Percentiles rank a stretch among this genome's conserved stretches.
These are phyloP conservation scores for Aspergillus sclerotiicarbonarius DNA, from an alignment of 495 filamentous ascomycete genomes.

Conservation along the genomic window DNA sequence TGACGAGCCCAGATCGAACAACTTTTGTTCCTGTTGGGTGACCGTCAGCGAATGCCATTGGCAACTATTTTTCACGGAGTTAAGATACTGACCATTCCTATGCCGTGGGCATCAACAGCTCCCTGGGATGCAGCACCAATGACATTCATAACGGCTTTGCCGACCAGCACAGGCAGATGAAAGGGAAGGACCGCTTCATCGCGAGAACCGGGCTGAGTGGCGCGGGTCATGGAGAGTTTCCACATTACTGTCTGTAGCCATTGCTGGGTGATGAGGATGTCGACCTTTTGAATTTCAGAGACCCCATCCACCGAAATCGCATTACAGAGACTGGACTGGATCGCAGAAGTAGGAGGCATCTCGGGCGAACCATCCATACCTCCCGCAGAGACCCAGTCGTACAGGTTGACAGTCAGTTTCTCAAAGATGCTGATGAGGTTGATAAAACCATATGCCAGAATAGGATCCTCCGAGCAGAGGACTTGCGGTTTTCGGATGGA, in stretches of 20 bases:
- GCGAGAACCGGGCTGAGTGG: constrained; percentile 44
- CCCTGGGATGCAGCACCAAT: constrained; percentile 51
- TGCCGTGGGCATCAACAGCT: constrained; percentile 59
- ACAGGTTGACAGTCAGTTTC: constrained; percentile 41
- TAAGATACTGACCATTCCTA: constrained; percentile 54
- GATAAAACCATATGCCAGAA: constrained; percentile 50
- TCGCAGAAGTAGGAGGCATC: constrained; percentile 35
- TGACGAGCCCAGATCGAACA: constrained; percentile 39
- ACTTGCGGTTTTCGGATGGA: constrained; percentile 47
- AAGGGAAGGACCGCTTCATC: constrained; percentile 53
- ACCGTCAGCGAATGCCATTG: neutral
- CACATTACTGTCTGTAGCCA: constrained; percentile 63
- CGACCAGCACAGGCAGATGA: constrained; percentile 57
- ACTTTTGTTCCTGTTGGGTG: constrained; percentile 39
- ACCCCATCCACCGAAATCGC: constrained; percentile 44
- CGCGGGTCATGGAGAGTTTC: constrained; percentile 57
- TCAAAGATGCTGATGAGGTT: constrained; percentile 55
- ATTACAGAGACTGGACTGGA: constrained; percentile 41
- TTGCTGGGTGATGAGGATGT: constrained; percentile 60
- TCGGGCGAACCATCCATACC: constrained; percentile 37
- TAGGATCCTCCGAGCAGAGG: constrained; percentile 47
- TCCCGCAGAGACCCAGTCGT: constrained; percentile 44
- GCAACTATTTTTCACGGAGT: neutral
- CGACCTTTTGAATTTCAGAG: constrained; percentile 57
- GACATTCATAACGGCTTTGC: constrained; percentile 51